Conservation (phyloP, 345 rosid genomes). For the Syzygium aqueum region DNA sequence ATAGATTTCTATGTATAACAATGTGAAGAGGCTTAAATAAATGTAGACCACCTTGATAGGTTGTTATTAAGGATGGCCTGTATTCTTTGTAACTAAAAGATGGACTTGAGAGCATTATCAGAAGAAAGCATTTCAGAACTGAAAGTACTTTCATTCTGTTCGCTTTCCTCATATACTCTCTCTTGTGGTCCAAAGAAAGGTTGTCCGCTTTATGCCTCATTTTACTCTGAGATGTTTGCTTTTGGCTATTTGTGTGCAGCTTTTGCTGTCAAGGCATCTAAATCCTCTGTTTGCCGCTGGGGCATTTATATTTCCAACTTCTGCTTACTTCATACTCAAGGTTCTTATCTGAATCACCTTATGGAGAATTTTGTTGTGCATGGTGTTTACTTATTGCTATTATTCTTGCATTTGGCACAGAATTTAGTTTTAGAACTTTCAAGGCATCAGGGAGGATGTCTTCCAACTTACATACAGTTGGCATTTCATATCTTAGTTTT, state of each 20-base stretch:
- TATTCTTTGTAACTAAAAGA: background rate
- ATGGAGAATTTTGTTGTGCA: background rate
- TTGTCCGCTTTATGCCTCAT: background rate
- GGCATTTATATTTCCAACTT: constrained; percentile 77
- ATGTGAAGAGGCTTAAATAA: background rate
- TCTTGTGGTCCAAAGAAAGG: background rate
- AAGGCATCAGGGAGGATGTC: background rate
- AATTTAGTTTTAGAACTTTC: background rate
- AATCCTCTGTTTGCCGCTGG: constrained; percentile 62
- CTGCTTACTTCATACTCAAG: constrained; percentile 83
- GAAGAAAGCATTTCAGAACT: background rate
- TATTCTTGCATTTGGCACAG: background rate
- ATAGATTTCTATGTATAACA: background rate
- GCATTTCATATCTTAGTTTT: background rate
- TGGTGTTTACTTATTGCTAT: background rate
- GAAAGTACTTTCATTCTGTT: background rate
- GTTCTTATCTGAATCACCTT: constrained; percentile 19
- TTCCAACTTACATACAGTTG: background rate
- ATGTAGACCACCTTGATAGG: background rate
- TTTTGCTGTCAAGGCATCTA: constrained; percentile 62
- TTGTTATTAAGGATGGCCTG: background rate
- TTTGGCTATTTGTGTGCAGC: constrained; percentile 31
- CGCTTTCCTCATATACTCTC: background rate
- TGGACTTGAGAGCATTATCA: background rate
- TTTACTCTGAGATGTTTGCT: constrained; percentile 8